Evolutionary conservation across 2,329 filamentous ascomycete species (phyloP).

Genomic region (Gnomoniopsis smithogilvyi): DNA sequence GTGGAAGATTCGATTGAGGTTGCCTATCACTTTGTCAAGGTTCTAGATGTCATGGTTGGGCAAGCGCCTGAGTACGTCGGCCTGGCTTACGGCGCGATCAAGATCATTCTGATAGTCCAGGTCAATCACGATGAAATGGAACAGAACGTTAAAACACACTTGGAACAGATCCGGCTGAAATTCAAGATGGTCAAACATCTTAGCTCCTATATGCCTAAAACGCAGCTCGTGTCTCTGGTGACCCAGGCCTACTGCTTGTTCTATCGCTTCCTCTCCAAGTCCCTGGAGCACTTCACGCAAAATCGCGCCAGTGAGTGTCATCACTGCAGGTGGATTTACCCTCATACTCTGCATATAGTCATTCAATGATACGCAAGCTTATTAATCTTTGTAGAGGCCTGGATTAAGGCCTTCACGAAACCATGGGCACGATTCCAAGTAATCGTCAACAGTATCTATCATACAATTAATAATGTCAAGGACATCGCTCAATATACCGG

Average conservation of each 20-base stretch:
- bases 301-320: too few relatives aligned
- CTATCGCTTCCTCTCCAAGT: not conserved
- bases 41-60: constrained; percentile 4
- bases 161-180: not conserved
- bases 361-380: too few relatives aligned
- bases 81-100: not conserved
- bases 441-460: constrained; percentile 1
- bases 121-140: constrained; percentile 3
- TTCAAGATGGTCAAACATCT: not conserved
- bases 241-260: not conserved
- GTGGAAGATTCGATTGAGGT: too few relatives aligned
- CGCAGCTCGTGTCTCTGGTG: not conserved
- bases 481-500: not conserved
- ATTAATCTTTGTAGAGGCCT: too few relatives aligned
- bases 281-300: not conserved
- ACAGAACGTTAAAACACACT: not conserved
- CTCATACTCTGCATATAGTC: too few relatives aligned
- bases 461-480: not conserved
- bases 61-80: not conserved
- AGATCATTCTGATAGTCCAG: constrained; percentile 4
- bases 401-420: too few relatives aligned
- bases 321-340: too few relatives aligned
- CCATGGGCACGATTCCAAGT: too few relatives aligned
- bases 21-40: not conserved
- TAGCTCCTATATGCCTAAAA: not conserved